Percentiles rank a stretch among this genome's conserved stretches.
Conservation (phyloP, 2,329 filamentous ascomycete genomes). For the Atkinsonella hypoxylon region DNA sequence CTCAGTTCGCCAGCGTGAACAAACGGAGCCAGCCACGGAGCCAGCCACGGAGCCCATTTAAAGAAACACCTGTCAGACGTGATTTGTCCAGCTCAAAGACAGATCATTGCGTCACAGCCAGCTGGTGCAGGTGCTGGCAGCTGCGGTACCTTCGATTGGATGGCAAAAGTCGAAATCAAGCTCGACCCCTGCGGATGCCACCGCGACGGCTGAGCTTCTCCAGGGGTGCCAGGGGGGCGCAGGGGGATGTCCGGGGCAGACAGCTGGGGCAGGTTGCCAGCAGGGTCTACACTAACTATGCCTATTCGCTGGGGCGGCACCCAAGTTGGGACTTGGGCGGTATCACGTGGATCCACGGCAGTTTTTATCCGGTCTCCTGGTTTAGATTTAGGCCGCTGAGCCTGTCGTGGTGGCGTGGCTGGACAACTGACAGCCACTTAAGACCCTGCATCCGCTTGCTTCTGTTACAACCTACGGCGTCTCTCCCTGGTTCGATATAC, state of each 20-base stretch:
- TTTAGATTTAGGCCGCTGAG: background rate
- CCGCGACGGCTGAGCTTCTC: background rate
- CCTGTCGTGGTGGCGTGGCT: background rate
- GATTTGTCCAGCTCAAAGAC: background rate
- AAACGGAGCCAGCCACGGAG: background rate
- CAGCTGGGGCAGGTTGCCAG: too few species aligned
- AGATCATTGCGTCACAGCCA: background rate
- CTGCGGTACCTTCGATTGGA: background rate
- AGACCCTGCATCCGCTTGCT: background rate
- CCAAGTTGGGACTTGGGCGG: background rate
- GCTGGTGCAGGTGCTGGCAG: background rate
- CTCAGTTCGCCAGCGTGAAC: background rate
- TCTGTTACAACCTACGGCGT: background rate
- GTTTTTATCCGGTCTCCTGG: background rate
- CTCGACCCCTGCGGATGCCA: background rate
- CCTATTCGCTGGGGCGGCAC: background rate
- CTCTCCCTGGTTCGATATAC: background rate
- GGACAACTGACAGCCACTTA: background rate
- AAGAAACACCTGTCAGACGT: background rate
- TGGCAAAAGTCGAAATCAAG: background rate
- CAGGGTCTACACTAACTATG: too few species aligned
- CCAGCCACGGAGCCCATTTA: background rate
- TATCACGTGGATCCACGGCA: background rate
- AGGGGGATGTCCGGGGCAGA: too few species aligned
- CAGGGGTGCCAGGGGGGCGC: background rate